Evolutionary conservation across 2,329 filamentous ascomycete species (phyloP).

Genomic region (Trichoderma polysporum): DNA sequence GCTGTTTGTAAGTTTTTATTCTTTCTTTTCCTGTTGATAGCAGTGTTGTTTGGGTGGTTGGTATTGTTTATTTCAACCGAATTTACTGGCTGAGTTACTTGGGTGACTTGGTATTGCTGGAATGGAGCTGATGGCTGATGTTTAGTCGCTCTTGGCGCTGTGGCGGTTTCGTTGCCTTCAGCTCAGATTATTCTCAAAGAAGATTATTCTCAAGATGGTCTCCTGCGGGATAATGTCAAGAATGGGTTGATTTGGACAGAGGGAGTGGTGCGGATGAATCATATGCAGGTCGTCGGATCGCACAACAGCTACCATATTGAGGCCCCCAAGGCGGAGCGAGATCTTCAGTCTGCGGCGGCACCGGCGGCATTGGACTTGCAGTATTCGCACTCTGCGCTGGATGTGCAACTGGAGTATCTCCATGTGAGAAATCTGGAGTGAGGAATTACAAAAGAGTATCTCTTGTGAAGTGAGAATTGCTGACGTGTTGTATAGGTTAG

Average conservation of each 20-base stretch:
- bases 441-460: not conserved
- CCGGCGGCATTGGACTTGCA: constrained; percentile 42
- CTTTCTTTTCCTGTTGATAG: not conserved
- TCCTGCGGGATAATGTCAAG: not conserved
- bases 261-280: constrained; percentile 46
- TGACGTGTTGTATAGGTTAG: constrained; percentile 30
- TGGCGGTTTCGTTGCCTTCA: not conserved
- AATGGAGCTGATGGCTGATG: not conserved
- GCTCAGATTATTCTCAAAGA: not conserved
- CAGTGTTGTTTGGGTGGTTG: not conserved
- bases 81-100: not conserved
- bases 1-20: not conserved
- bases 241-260: constrained; percentile 22
- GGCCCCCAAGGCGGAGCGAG: constrained; percentile 41
- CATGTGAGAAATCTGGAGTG: constrained; percentile 46
- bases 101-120: not conserved
- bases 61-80: not conserved
- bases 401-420: constrained; percentile 46
- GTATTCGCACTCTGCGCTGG: constrained; percentile 47
- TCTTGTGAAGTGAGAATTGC: not conserved
- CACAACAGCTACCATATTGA: constrained; percentile 54
- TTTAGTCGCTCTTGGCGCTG: constrained; percentile 1
- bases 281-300: constrained; percentile 51
- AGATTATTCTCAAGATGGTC: not conserved
- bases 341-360: constrained; percentile 40